Conservation (phyloP, 2,329 filamentous ascomycete species). For the Rhexocercosporidium sp. region DNA sequence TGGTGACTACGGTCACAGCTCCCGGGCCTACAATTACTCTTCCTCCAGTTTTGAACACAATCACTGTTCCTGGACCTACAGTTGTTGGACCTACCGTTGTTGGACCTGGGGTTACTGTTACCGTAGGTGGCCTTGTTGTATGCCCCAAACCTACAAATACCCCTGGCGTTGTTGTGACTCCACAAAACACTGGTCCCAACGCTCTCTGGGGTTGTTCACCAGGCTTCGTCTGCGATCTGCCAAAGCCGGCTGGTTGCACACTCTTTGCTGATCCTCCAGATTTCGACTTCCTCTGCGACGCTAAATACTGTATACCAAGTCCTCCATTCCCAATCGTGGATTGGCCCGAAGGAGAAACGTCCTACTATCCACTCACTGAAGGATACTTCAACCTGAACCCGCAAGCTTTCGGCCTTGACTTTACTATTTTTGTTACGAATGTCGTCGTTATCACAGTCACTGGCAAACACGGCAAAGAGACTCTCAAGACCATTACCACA, state of each 20-base stretch:
- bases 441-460: constrained; percentile 44
- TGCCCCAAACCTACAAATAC: constrained; percentile 37
- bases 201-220: constrained; percentile 51
- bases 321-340: constrained; percentile 38
- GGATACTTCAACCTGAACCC: constrained; percentile 72
- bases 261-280: constrained; percentile 48
- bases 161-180: constrained; percentile 24
- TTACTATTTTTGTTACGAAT: constrained; percentile 62
- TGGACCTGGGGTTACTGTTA: constrained; percentile 21
- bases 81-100: constrained; percentile 24
- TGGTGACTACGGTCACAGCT: not conserved
- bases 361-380: constrained; percentile 56
- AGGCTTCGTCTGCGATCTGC: constrained; percentile 48
- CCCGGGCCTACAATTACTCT: constrained; percentile 6
- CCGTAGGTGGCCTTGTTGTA: constrained; percentile 24
- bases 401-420: constrained; percentile 64
- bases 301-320: constrained; percentile 46
- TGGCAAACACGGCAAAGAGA: constrained; percentile 20
- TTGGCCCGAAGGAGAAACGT: constrained; percentile 53
- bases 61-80: constrained; percentile 21
- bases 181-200: constrained; percentile 34
- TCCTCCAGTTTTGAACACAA: constrained; percentile 14
- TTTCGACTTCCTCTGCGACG: constrained; percentile 45
- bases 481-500: constrained; percentile 52
- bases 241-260: constrained; percentile 46